phyloP scores from a whole-genome alignment of 345 rosid species.

The Mercurialis annua region DNA sequence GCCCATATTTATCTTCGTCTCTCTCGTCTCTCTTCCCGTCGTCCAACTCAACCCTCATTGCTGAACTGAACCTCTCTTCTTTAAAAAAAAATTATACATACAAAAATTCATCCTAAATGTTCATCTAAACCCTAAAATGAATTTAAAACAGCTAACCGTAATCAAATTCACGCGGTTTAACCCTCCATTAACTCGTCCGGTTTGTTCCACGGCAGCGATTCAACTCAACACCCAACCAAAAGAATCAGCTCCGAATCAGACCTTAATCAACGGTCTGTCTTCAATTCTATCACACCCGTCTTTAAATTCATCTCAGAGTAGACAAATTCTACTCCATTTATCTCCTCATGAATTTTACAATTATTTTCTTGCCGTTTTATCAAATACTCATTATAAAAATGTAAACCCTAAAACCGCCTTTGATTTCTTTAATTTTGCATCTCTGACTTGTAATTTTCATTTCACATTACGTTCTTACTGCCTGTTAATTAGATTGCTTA shows the following conservation, averaged over 20 bases:
- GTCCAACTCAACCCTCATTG: no score
- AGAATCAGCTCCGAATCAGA: slow-evolving; percentile 30
- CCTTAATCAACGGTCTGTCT: slow-evolving; percentile 36
- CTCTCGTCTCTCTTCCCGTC: no score
- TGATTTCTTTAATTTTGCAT: slow-evolving; percentile 61
- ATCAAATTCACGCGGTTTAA: no score
- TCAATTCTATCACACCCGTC: slow-evolving; percentile 48
- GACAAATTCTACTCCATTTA: slow-evolving; percentile 38
- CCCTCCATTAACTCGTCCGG: slow-evolving; percentile 39
- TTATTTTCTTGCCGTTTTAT: slow-evolving; percentile 35
- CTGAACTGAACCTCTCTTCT: no score
- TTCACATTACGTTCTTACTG: slow-evolving; percentile 70
- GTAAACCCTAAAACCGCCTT: slow-evolving; percentile 57
- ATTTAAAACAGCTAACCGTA: no score
- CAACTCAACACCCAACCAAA: background rate
- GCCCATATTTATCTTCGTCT: no score
- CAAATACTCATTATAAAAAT: no score
- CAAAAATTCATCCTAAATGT: no score
- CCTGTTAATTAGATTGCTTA: slow-evolving; percentile 52
- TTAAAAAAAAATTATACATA: no score
- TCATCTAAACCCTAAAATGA: no score
- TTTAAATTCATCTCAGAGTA: slow-evolving; percentile 50
- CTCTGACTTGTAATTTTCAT: slow-evolving; percentile 44
- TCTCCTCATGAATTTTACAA: slow-evolving; percentile 57
- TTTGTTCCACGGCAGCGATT: slow-evolving; percentile 27